phyloP scores from a whole-genome alignment of 179 eudicot genomes.

The Corrigiola litoralis region DNA sequence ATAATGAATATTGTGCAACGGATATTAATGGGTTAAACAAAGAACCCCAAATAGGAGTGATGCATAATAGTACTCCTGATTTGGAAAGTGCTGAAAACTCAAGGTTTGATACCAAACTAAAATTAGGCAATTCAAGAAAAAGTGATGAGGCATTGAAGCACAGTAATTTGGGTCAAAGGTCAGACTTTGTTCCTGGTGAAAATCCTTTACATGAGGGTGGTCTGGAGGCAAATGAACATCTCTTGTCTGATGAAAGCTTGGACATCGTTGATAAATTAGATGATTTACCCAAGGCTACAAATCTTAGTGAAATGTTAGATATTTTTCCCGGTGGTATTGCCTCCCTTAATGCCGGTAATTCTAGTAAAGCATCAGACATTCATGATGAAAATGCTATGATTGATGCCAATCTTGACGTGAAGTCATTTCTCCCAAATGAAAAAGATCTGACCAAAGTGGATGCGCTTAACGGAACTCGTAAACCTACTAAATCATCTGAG shows the following conservation, averaged over 20 bases:
- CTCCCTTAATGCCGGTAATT: not conserved
- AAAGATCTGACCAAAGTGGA: not conserved
- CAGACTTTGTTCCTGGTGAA: slow-evolving; percentile 2
- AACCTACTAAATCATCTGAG: slow-evolving; percentile 7
- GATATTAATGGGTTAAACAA: slow-evolving; percentile 8
- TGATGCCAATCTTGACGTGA: slow-evolving; percentile 12
- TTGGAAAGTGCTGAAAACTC: slow-evolving; percentile 11
- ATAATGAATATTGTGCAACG: slow-evolving; percentile 8
- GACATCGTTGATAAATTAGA: slow-evolving; percentile 3
- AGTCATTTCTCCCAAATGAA: not conserved
- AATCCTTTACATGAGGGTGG: not conserved
- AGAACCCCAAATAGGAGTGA: slow-evolving; percentile 8
- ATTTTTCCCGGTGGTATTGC: not conserved
- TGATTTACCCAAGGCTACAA: not conserved
- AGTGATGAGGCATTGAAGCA: slow-evolving; percentile 6
- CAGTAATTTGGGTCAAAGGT: slow-evolving; percentile 10
- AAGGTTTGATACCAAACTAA: slow-evolving; percentile 6
- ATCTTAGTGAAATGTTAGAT: slow-evolving; percentile 12
- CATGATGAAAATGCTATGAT: not conserved
- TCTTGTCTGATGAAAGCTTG: slow-evolving; percentile 8
- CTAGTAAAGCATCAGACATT: not conserved
- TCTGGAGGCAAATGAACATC: slow-evolving; percentile 9
- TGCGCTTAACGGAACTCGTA: not conserved
- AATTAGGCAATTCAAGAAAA: not conserved
- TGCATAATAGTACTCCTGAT: slow-evolving; percentile 3